Percentiles rank a stretch among this genome's conserved stretches.
phyloP scores from a whole-genome alignment of 2,329 filamentous ascomycete species.

The Corniculantispora saksenae region DNA sequence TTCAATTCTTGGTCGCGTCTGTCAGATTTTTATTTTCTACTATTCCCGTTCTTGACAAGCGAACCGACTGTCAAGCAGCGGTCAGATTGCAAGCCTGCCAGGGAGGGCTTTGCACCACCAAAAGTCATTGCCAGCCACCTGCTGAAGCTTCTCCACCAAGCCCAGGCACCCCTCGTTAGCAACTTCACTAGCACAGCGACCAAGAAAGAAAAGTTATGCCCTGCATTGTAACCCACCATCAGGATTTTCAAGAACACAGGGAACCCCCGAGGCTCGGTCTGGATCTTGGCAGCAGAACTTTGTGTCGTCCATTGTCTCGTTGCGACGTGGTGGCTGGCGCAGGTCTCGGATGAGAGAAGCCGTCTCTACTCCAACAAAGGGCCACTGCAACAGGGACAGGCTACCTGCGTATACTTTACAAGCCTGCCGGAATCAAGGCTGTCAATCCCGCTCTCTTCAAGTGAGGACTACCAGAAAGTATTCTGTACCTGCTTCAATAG shows the following conservation, averaged over 20 bases:
- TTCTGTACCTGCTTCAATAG: neutral
- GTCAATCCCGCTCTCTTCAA: neutral
- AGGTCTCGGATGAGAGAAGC: neutral
- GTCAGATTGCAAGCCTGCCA: neutral
- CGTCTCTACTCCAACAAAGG: neutral
- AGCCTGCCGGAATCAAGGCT: too few relatives aligned
- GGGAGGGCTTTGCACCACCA: too few relatives aligned
- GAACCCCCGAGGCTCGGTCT: neutral
- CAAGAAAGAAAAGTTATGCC: neutral
- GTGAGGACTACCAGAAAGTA: too few relatives aligned
- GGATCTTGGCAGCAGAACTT: neutral
- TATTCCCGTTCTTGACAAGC: too few relatives aligned
- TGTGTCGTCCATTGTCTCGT: neutral
- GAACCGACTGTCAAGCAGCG: too few relatives aligned
- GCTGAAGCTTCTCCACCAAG: neutral
- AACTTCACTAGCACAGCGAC: neutral
- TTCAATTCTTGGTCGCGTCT: too few relatives aligned
- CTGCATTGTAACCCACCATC: constrained; percentile 5
- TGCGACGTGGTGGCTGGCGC: neutral
- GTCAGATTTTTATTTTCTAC: too few relatives aligned
- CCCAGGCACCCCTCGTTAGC: neutral
- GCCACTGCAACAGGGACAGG: too few relatives aligned
- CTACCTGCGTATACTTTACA: too few relatives aligned
- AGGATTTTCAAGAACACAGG: neutral
- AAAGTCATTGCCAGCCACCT: neutral